Conservation (phyloP, 1,284 basidiomycete species). For the Cutaneotrichosporon dermatis region DNA sequence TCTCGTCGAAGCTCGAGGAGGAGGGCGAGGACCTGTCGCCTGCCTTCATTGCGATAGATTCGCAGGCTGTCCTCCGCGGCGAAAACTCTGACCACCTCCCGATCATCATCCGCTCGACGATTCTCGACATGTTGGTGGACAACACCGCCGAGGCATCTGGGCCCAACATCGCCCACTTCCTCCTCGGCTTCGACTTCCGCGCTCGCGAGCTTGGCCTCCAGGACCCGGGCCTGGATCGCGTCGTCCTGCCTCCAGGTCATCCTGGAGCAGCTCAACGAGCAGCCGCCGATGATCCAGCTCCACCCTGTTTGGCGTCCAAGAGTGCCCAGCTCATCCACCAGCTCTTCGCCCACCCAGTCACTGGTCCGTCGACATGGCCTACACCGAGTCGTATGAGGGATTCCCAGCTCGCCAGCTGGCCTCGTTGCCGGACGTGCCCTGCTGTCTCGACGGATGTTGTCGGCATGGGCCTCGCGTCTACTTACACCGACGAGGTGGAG, state of each 20-base stretch:
- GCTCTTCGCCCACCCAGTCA: conserved; percentile 77
- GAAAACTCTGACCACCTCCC: conserved; percentile 28
- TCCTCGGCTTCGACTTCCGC: conserved; percentile 68
- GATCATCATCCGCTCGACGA: conserved; percentile 65
- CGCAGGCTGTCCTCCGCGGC: conserved; percentile 25
- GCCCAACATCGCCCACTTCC: conserved; percentile 84
- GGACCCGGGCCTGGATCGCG: conserved; percentile 61
- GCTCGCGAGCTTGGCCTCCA: conserved; percentile 50
- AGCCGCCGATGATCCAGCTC: conserved; percentile 57
- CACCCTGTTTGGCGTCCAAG: conserved; percentile 81
- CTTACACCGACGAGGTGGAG: conserved; percentile 67
- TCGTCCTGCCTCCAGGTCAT: conserved; percentile 74
- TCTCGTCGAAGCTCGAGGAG: conserved; percentile 64
- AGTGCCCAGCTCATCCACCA: conserved; percentile 80
- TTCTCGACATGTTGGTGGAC: conserved; percentile 79
- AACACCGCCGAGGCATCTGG: conserved; percentile 68
- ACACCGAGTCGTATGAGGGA: conserved; percentile 80
- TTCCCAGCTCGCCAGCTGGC: conserved; percentile 83
- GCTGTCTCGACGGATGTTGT: conserved; percentile 51
- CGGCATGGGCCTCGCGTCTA: conserved; percentile 61
- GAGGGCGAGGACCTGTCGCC: conserved; percentile 51
- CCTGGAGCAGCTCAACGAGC: conserved; percentile 67
- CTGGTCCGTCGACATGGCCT: conserved; percentile 80
- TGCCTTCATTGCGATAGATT: conserved; percentile 36
- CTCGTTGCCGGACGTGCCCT: conserved; percentile 50